Conservation (phyloP, 1,284 basidiomycete genomes). For the Agaricales sp. region DNA sequence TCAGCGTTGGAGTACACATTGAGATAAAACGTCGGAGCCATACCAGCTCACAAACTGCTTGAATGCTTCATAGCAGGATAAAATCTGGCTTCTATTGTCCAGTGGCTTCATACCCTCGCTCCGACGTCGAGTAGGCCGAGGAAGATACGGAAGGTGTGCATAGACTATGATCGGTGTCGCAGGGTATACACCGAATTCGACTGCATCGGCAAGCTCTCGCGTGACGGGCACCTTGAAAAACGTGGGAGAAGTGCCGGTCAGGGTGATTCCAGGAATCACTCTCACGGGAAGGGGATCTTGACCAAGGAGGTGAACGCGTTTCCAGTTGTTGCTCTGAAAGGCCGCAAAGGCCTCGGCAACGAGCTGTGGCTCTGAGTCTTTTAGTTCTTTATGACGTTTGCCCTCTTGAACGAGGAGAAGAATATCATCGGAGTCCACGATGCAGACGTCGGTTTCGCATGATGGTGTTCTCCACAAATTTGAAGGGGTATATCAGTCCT, state of each 20-base stretch:
- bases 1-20: too few species aligned
- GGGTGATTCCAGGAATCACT: constrained; percentile 14
- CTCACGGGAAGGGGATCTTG: constrained; percentile 8
- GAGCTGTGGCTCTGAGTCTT: constrained; percentile 19
- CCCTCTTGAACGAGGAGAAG: constrained; percentile 22
- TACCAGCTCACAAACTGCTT: too few species aligned
- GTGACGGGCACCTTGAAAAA: constrained; percentile 18
- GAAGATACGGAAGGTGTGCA: constrained; percentile 12
- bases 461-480: constrained; percentile 16
- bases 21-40: too few species aligned
- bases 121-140: constrained; percentile 5
- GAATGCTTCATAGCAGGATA: too few species aligned
- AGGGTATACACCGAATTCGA: constrained; percentile 12
- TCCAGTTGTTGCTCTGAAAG: constrained; percentile 18
- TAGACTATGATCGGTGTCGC: constrained; percentile 11
- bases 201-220: constrained; percentile 10
- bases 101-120: constrained; percentile 14
- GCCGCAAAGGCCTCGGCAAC: constrained; percentile 24
- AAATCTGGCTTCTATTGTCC: too few species aligned
- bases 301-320: constrained; percentile 6
- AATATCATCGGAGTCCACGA: constrained; percentile 15
- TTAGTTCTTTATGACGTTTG: constrained; percentile 13
- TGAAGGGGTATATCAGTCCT: constrained; percentile 15
- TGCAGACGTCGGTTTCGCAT: constrained; percentile 19
- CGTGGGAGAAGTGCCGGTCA: constrained; percentile 14